These are phyloP conservation scores for Diaporthe caulivora DNA, from an alignment of 2,329 filamentous ascomycete species.

Conservation along the genomic window DNA sequence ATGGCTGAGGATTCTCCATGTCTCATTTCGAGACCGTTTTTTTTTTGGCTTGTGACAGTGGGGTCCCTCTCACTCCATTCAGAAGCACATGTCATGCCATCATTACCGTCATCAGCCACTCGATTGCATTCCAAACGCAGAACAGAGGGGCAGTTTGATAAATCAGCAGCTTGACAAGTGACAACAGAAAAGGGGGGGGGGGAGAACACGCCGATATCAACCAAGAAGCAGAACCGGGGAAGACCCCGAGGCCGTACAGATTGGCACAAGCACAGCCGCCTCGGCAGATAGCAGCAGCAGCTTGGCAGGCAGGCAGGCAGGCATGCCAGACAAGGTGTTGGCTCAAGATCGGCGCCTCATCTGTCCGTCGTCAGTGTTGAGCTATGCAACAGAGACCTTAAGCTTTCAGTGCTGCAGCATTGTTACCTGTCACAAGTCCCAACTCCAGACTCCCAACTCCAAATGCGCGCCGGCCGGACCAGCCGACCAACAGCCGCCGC, in stretches of 20 bases:
- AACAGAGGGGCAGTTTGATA: background rate
- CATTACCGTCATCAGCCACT: background rate
- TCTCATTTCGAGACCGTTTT: conserved; percentile 2
- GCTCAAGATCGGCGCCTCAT: background rate
- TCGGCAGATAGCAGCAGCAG: background rate
- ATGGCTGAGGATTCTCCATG: conserved; percentile 5
- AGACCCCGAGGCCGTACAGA: background rate
- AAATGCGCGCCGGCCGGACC: background rate
- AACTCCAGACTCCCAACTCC: background rate
- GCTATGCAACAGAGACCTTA: background rate
- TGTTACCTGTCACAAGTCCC: conserved; percentile 15
- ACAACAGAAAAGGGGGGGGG: too few species aligned
- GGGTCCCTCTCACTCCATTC: background rate
- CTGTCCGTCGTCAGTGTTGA: background rate
- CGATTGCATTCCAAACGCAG: background rate
- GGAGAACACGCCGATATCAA: background rate
- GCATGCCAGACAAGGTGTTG: conserved; percentile 15
- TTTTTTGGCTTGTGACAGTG: conserved; percentile 30
- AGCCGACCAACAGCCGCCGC: conserved; percentile 8
- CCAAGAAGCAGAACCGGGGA: background rate
- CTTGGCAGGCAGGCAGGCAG: too few species aligned
- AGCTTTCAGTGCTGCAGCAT: conserved; percentile 11
- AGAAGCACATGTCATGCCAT: conserved; percentile 16
- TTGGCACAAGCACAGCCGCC: background rate
- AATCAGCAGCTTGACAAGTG: background rate